Conservation (phyloP, 306 rosid species). For the Pterocarpus santalinus region DNA sequence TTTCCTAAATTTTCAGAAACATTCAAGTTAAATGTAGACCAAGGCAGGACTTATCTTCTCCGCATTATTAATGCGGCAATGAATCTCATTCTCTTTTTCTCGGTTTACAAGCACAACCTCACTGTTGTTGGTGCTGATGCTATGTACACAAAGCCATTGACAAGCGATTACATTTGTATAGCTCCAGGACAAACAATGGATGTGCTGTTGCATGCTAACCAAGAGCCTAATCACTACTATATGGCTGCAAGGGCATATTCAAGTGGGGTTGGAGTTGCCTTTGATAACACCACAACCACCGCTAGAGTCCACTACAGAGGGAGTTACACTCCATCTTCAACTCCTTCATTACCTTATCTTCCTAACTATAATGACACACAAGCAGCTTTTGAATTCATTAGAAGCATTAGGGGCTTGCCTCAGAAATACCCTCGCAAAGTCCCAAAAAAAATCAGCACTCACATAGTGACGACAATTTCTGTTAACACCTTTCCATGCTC, state of each 20-base stretch:
- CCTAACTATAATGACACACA: slow-evolving; percentile 48
- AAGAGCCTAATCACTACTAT: slow-evolving; percentile 51
- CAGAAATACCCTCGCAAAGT: slow-evolving; percentile 35
- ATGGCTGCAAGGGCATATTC: slow-evolving; percentile 56
- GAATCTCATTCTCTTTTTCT: slow-evolving; percentile 58
- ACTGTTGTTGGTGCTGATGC: slow-evolving; percentile 60
- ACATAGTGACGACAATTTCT: slow-evolving; percentile 51
- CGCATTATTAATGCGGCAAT: slow-evolving; percentile 56
- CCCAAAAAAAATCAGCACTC: slow-evolving; percentile 48
- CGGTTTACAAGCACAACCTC: slow-evolving; percentile 59
- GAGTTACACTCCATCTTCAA: slow-evolving; percentile 24
- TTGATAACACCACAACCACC: slow-evolving; percentile 57
- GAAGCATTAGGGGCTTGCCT: slow-evolving; percentile 52
- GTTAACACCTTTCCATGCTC: slow-evolving; percentile 54
- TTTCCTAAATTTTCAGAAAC: slow-evolving; percentile 40
- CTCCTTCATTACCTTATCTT: slow-evolving; percentile 45
- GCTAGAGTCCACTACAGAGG: slow-evolving; percentile 57
- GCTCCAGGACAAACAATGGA: slow-evolving; percentile 71
- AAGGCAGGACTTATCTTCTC: slow-evolving; percentile 60
- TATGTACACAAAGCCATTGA: slow-evolving; percentile 48
- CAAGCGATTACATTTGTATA: slow-evolving; percentile 51
- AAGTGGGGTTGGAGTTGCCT: slow-evolving; percentile 37
- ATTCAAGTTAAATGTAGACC: slow-evolving; percentile 52
- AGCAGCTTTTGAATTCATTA: slow-evolving; percentile 44
- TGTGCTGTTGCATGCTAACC: slow-evolving; percentile 56